Evolutionary conservation across 2,329 filamentous ascomycete species (phyloP).

Genomic region (Sporothrix luriei): DNA sequence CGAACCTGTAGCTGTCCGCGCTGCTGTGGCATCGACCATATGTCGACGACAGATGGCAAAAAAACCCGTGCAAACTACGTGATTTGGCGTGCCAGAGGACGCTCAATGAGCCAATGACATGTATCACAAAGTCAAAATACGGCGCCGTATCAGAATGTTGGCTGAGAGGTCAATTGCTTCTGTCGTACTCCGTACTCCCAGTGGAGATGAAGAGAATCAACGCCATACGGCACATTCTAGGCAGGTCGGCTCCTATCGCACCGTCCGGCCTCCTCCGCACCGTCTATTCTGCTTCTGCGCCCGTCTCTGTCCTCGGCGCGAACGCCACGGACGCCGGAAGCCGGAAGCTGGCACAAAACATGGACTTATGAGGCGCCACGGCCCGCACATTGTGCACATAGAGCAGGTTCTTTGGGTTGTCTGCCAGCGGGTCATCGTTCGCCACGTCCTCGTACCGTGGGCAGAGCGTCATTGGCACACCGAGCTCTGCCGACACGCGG

Average conservation of each 20-base stretch:
- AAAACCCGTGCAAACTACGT: neutral
- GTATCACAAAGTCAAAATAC: neutral
- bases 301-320: slow-evolving; percentile 43
- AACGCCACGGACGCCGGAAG: slow-evolving; percentile 84
- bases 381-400: slow-evolving; percentile 73
- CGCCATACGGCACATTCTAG: neutral
- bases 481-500: slow-evolving; percentile 64
- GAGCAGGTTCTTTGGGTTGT: slow-evolving; percentile 46
- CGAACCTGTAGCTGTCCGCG: slow-evolving; percentile 14
- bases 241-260: neutral
- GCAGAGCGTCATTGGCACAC: slow-evolving; percentile 55
- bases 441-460: slow-evolving; percentile 48
- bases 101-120: neutral
- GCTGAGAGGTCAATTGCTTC: neutral
- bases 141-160: neutral
- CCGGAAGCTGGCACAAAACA: slow-evolving; percentile 95
- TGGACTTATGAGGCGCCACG: slow-evolving; percentile 90
- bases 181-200: neutral
- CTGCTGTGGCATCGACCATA: neutral
- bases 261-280: neutral
- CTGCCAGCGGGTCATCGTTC: slow-evolving; percentile 40
- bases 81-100: neutral
- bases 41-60: neutral
- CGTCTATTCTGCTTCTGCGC: neutral
- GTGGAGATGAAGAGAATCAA: neutral